Base-by-base conservation (phyloP, 305 asterid species). In the Fraxinus albicans region DNA sequence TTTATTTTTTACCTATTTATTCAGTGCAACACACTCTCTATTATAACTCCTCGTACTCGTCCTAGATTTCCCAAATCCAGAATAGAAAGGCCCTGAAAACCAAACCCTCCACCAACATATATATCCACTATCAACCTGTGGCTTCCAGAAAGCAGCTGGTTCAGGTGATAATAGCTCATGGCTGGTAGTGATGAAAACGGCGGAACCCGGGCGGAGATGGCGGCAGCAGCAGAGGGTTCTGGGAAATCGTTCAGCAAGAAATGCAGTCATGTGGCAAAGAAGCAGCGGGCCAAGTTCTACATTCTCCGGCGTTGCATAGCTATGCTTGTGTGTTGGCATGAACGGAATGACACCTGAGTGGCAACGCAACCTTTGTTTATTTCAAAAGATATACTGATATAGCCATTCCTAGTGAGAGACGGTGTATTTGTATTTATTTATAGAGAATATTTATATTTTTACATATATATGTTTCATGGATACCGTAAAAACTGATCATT, bases 291-390 rank as follows among this genome's bases (percentile, higher is more conserved):
- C 2, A 94, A 92, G 79, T 92, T 94, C 87, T 94, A 92, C 89
- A 92, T 94, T 79, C 82, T 94, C 69, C 88, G 98, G 75, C 94
- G 98, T 25, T 94, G 98, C 82, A 89, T 94, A 1, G 93, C 93
- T 47, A 90, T 94, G 95, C 93, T 94, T 27, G 87, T 92, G 9
- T 94, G 98, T 78, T 94, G 95, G 97, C 95, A 60, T 58, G 93
- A 92, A 78, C 78, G 88, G 63, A 88, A 83, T 7, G 97, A 92
- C 74, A 67, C 74, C 4, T 67, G 74, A 67, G 74, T 0, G 7
- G 19, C 1, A 47, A 15, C 19, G 58, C 19, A 3, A 47, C 19
- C 58, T 44, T 44, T 44, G 55, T 44, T 44, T 44, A 44, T 44
- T 44, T 12, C 17, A 3, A 44, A 44, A 44, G 55, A 44, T 44